A percentile compares a stretch with the other conserved stretches of the same genome.
Conservation (phyloP, 176 grass and related monocot species). For the Sorghum bicolor region Sorghum_bicolor_NCBIv3 NC_012877.2:46970501-46971000, state of each 20-base stretch:
- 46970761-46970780: conserved; percentile 5
- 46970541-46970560: neutral
- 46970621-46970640: neutral
- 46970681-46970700: conserved; percentile 18
- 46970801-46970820: neutral
- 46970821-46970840: neutral
- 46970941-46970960: neutral
- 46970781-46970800: conserved; percentile 10
- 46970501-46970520: conserved; percentile 23
- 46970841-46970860: conserved; percentile 53
- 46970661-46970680: conserved; percentile 19
- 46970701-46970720: conserved; percentile 30
- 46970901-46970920: conserved; percentile 72
- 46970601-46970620: conserved; percentile 11
- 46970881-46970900: conserved; percentile 54
- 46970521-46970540: conserved; percentile 21
- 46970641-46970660: neutral
- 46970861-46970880: conserved; percentile 38
- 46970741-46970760: conserved; percentile 4
- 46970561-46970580: conserved; percentile 4
- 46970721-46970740: conserved; percentile 8
- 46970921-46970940: conserved; percentile 90
- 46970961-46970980: neutral
- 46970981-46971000: neutral
- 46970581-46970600: conserved; percentile 28